These are phyloP conservation scores for Solanum megistacrolobum DNA, from an alignment of 257 asterid genomes.

Conservation along the genomic window DNA sequence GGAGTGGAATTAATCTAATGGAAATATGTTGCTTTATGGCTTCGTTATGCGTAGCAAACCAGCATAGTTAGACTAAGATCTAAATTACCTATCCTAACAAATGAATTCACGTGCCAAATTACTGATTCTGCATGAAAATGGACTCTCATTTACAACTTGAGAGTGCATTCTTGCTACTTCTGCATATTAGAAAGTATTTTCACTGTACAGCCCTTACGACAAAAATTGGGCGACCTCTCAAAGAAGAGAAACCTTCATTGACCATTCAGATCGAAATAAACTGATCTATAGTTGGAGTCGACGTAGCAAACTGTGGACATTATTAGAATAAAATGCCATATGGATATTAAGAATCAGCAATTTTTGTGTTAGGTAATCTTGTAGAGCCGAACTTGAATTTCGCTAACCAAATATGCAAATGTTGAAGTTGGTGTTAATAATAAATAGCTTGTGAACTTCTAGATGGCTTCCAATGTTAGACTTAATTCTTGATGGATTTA, in stretches of 20 bases:
- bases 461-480: background rate
- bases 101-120: background rate
- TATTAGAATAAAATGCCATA: background rate
- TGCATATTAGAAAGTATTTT: background rate
- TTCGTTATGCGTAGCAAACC: background rate
- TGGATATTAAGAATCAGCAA: background rate
- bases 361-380: background rate
- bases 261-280: background rate
- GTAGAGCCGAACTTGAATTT: background rate
- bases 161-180: background rate
- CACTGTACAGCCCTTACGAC: background rate
- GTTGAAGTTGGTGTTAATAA: background rate
- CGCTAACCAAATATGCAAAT: background rate
- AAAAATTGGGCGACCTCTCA: background rate
- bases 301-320: background rate
- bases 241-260: background rate
- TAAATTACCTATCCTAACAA: background rate
- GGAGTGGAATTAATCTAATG: background rate
- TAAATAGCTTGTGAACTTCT: background rate
- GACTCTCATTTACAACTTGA: background rate
- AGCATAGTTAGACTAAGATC: background rate
- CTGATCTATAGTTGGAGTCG: background rate
- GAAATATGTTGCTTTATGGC: background rate
- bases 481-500: background rate
- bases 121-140: background rate